These are phyloP conservation scores for Cryptococcus sp. DNA, from an alignment of 1,284 basidiomycete genomes.

Conservation along the genomic window DNA sequence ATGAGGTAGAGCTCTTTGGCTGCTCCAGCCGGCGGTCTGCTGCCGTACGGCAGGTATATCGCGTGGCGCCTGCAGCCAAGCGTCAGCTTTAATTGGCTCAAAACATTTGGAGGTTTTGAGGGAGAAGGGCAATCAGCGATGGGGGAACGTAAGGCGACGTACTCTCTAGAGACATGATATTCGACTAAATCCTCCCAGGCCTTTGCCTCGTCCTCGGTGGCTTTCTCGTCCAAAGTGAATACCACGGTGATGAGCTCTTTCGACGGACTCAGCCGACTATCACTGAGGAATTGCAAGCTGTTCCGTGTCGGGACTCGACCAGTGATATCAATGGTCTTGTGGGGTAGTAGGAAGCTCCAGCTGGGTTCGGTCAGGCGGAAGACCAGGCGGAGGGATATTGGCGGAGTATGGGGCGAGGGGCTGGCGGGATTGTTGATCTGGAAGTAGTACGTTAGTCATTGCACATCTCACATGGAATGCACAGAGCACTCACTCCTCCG, in stretches of 20 bases:
- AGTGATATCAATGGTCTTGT: conserved; percentile 35
- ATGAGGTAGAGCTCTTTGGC: conserved; percentile 87
- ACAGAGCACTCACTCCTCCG: conserved; percentile 34
- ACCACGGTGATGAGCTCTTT: conserved; percentile 77
- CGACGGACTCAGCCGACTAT: conserved; percentile 70
- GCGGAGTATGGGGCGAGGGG: conserved; percentile 18
- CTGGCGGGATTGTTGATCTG: conserved; percentile 36
- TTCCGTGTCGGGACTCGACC: conserved; percentile 76
- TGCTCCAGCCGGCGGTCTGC: conserved; percentile 64
- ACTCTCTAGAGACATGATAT: conserved; percentile 75
- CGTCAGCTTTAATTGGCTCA: neutral
- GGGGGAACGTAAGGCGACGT: too few species aligned
- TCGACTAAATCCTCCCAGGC: conserved; percentile 66
- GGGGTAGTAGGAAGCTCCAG: conserved; percentile 39
- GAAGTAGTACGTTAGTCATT: conserved; percentile 5
- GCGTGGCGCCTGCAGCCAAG: conserved; percentile 70
- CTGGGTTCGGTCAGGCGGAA: conserved; percentile 7
- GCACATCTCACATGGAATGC: neutral
- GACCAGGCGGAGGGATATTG: conserved; percentile 24
- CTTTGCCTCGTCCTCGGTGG: conserved; percentile 50
- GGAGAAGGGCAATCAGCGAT: neutral
- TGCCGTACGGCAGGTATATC: conserved; percentile 79
- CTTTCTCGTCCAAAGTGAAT: conserved; percentile 61
- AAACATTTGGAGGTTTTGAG: neutral
- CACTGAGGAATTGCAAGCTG: conserved; percentile 71